Conservation (phyloP, 2,329 filamentous ascomycete species). For the Fusarium transvaalense region DNA sequence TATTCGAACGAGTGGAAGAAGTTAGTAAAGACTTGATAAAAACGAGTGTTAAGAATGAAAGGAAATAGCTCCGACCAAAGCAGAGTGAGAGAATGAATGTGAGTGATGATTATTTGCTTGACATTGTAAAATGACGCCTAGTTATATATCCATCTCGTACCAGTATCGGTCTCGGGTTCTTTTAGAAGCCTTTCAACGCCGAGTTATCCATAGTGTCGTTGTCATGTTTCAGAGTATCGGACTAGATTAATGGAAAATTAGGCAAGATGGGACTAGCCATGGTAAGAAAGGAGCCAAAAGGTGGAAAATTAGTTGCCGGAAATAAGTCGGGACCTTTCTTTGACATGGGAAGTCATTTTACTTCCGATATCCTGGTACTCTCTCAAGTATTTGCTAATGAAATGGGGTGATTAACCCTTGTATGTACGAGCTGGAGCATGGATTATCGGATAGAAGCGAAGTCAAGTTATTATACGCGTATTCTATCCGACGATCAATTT, state of each 20-base stretch:
- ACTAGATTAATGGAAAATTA: neutral
- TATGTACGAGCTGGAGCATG: neutral
- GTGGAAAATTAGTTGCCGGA: neutral
- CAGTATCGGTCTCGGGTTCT: neutral
- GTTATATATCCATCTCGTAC: neutral
- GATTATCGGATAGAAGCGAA: neutral
- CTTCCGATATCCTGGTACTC: neutral
- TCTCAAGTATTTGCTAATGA: neutral
- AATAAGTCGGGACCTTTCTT: neutral
- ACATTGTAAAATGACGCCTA: neutral
- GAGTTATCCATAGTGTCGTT: neutral
- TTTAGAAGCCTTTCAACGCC: neutral
- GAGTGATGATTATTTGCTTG: neutral
- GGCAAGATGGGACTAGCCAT: neutral
- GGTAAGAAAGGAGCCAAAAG: neutral
- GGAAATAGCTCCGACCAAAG: neutral
- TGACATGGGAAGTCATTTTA: neutral
- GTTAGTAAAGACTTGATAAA: neutral
- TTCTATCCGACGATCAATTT: neutral
- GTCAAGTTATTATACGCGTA: neutral
- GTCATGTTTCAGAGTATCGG: neutral
- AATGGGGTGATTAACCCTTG: neutral
- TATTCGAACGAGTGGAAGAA: neutral
- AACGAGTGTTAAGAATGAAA: neutral
- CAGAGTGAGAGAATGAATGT: neutral